Conservation (phyloP, 768 basidiomycete genomes). For the Phaffia tasmanica region DNA sequence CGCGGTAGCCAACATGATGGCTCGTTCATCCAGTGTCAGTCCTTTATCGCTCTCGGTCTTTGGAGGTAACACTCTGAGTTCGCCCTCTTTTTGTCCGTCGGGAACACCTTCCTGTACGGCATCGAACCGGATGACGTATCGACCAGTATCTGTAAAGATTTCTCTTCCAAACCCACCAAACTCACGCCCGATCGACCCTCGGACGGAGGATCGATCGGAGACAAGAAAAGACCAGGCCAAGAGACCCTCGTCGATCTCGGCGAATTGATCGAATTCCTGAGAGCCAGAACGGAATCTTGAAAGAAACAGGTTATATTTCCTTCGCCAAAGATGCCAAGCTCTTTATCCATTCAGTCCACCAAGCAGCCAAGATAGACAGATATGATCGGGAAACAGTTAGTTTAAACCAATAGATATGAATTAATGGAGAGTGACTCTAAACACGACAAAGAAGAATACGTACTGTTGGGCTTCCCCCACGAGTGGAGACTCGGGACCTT, state of each 20-base stretch:
- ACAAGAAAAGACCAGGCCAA: constrained; percentile 17
- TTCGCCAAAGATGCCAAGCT: constrained; percentile 24
- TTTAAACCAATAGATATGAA: neutral
- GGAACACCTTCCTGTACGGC: constrained; percentile 10
- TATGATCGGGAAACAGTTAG: neutral
- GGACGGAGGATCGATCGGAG: neutral
- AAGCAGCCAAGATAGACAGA: no score
- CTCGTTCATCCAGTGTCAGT: constrained; percentile 22
- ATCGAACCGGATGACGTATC: constrained; percentile 24
- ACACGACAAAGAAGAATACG: neutral
- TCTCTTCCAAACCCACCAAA: constrained; percentile 24
- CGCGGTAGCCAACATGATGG: constrained; percentile 19
- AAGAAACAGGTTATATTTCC: constrained; percentile 21
- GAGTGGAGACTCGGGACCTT: constrained; percentile 11
- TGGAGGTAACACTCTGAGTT: constrained; percentile 13
- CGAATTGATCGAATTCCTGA: constrained; percentile 20
- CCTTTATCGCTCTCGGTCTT: neutral
- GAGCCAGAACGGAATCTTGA: neutral
- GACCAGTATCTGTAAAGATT: constrained; percentile 24
- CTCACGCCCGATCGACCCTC: constrained; percentile 14
- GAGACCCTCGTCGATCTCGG: constrained; percentile 16
- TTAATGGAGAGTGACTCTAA: neutral
- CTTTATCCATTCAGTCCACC: neutral
- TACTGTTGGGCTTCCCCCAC: constrained; percentile 25
- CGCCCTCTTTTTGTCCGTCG: neutral